Evolutionary conservation across 2,329 filamentous ascomycete genomes (phyloP).

Genomic region (Neoscytalidium dimidiatum): DNA sequence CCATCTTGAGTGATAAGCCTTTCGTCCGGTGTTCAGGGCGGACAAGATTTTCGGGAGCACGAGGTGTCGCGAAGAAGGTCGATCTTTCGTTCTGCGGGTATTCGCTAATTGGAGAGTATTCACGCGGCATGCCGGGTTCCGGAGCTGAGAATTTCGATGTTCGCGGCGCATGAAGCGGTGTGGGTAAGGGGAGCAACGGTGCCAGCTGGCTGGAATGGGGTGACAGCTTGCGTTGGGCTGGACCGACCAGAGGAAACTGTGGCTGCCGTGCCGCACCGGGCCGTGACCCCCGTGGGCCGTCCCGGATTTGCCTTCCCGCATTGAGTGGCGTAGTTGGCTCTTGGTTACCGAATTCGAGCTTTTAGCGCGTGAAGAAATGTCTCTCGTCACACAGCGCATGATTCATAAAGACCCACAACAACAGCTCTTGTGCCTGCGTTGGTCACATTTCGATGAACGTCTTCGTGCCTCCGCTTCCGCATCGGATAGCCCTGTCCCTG

Average conservation of each 20-base stretch:
- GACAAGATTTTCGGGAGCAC: neutral
- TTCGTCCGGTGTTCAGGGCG: neutral
- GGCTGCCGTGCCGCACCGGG: conserved; percentile 8
- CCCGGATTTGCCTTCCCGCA: conserved; percentile 7
- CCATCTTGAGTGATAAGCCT: neutral
- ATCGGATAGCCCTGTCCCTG: neutral
- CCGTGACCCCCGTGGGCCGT: neutral
- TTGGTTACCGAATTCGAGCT: neutral
- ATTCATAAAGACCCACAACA: conserved; percentile 5
- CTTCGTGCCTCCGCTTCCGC: neutral
- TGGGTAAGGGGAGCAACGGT: neutral
- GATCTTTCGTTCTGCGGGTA: neutral
- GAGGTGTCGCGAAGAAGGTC: neutral
- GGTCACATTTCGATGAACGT: neutral
- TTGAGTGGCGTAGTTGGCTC: neutral
- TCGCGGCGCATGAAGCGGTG: neutral
- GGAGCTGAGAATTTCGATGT: neutral
- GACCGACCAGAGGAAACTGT: neutral
- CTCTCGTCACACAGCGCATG: neutral
- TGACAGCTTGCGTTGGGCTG: neutral
- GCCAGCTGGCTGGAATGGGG: neutral
- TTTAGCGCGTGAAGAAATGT: neutral
- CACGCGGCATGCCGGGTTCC: neutral
- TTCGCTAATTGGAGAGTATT: neutral
- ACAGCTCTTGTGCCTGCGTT: neutral